Evolutionary conservation across 768 basidiomycete genomes (phyloP), one percentile per base, ranked within the genome.

Genomic region (Pleurotus salmoneostramineus): DNA sequence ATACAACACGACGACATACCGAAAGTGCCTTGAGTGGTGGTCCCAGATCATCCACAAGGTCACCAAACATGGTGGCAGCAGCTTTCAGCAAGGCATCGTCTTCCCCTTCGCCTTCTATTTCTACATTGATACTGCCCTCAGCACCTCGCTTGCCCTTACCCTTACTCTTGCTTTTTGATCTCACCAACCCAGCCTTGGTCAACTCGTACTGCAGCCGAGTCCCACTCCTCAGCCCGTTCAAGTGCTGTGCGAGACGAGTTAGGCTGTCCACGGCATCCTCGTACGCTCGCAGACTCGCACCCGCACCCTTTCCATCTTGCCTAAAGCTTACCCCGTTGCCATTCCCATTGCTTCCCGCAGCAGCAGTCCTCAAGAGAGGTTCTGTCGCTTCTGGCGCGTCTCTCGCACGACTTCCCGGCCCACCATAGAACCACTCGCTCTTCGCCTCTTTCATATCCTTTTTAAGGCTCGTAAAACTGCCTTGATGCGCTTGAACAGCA

Each of bases 191-290:
- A 1, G 89, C 89, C 62, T 81, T 82, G 11, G 89, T 83, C 32
- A 98, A 70, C 50, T 95, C 91, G 60, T 88, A 85, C 67, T 98
- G 95, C 36, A 98, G 70, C 35, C 83, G 80, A 5, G 89, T 93
- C 1, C 94, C 91, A 58, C 90, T 87, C 48, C 96, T 74, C 58
- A 98, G 74, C 27, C 96, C 95, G 57, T 89, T 95, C 40, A 99
- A 72, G 73, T 98, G 95, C 66, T 99, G 96, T 0, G 93, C 97
- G 4, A 99, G 82, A 14, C 94, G 77, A 59, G 91, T 95, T 64
- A 99, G 76, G 64, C 88, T 88, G 59, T 86, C 87, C 8, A 98
- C 89, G 0, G 91, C 90, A 60, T 94, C 92, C 61, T 91, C 90
- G 58, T 95, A 96, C 0, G 90, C 87, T 55, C 77, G 75, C 50